Conservation (phyloP, 805 yeast genomes). For the Saccharomycopsis schoenii region DNA sequence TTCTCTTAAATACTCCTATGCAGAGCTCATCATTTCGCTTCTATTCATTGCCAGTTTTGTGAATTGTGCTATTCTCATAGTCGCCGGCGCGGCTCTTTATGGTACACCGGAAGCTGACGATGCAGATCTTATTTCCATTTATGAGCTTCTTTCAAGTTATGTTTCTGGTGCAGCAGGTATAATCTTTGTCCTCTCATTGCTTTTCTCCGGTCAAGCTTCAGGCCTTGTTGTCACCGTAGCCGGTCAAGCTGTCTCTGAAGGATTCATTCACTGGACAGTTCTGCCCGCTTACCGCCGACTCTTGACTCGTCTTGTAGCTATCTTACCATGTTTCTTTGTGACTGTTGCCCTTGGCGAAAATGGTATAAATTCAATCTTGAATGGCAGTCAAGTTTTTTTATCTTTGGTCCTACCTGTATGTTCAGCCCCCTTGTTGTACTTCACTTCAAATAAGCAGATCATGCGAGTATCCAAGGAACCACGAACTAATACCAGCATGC, state of each 20-base stretch:
- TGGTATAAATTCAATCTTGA: conserved; percentile 65
- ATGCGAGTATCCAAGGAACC: conserved; percentile 41
- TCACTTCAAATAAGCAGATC: conserved; percentile 58
- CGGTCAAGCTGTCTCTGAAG: conserved; percentile 89
- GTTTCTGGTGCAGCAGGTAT: conserved; percentile 75
- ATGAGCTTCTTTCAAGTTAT: conserved; percentile 46
- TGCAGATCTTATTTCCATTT: conserved; percentile 77
- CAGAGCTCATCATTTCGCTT: conserved; percentile 61
- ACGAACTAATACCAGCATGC: background rate
- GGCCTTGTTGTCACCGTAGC: conserved; percentile 90
- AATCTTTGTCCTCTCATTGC: conserved; percentile 71
- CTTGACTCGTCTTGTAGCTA: conserved; percentile 66
- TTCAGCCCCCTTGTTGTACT: conserved; percentile 76
- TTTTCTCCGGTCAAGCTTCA: conserved; percentile 83
- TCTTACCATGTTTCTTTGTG: conserved; percentile 71
- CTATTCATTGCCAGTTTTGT: conserved; percentile 79
- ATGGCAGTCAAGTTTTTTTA: conserved; percentile 75
- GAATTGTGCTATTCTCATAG: conserved; percentile 72
- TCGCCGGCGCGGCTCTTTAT: conserved; percentile 71
- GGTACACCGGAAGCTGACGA: conserved; percentile 60
- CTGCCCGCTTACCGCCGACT: conserved; percentile 75
- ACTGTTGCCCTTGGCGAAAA: conserved; percentile 61
- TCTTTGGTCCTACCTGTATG: conserved; percentile 76
- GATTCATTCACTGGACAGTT: conserved; percentile 73
- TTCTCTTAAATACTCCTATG: conserved; percentile 64